These are phyloP conservation scores for Oxytropis ochrocephala DNA, from an alignment of 306 rosid genomes.

Conservation along the genomic window DNA sequence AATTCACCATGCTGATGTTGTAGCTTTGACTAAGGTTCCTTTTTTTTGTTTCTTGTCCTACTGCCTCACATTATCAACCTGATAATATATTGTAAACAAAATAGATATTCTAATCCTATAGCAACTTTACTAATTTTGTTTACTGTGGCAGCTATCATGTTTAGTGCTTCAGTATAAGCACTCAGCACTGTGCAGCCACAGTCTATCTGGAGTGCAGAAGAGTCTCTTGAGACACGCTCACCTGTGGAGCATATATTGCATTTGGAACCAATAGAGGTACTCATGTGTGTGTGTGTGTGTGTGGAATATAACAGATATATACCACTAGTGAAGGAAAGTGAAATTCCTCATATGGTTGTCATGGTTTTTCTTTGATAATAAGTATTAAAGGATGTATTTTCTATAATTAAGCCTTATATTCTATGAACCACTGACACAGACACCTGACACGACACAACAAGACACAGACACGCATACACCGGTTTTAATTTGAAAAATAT, in stretches of 20 bases:
- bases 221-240: constrained; percentile 58
- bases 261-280: constrained; percentile 83
- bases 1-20: too few species aligned
- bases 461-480: too few species aligned
- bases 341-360: background rate
- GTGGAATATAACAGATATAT: background rate
- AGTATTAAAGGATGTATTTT: too few species aligned
- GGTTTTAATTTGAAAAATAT: too few species aligned
- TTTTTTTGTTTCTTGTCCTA: too few species aligned
- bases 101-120: background rate
- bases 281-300: background rate
- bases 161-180: constrained; percentile 66
- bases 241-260: constrained; percentile 80
- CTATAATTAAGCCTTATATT: too few species aligned
- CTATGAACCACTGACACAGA: too few species aligned
- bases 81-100: background rate
- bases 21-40: too few species aligned
- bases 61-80: too few species aligned
- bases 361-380: too few species aligned
- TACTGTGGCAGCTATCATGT: constrained; percentile 68
- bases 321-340: background rate
- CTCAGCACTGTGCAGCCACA: constrained; percentile 53
- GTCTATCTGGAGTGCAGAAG: too few species aligned
- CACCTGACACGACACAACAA: too few species aligned
- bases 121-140: constrained; percentile 19